Evolutionary conservation across 2,329 filamentous ascomycete species (phyloP).

Genomic region (Penicillium brasilianum): DNA sequence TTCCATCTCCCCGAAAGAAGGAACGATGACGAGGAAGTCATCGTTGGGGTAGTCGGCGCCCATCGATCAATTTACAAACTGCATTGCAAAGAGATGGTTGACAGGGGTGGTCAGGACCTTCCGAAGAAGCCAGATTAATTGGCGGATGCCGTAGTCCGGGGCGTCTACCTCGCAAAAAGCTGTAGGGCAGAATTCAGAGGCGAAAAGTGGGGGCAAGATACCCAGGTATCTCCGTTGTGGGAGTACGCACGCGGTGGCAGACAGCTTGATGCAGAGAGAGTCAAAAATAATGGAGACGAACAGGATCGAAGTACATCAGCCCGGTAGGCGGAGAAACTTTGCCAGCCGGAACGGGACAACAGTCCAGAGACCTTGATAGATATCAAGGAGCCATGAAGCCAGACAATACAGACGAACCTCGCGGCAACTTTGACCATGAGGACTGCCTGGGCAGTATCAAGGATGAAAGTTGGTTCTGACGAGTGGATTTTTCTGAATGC

Average conservation of each 20-base stretch:
- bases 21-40: constrained; percentile 32
- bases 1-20: constrained; percentile 53
- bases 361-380: constrained; percentile 39
- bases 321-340: constrained; percentile 27
- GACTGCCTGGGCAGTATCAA: constrained; percentile 34
- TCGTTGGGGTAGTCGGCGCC: constrained; percentile 57
- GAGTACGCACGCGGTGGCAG: constrained; percentile 56
- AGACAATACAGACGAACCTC: constrained; percentile 57
- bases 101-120: constrained; percentile 67
- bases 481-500: constrained; percentile 54
- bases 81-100: constrained; percentile 65
- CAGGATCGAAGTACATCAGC: constrained; percentile 28
- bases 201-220: constrained; percentile 47
- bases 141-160: constrained; percentile 60
- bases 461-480: constrained; percentile 57
- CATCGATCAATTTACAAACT: constrained; percentile 59
- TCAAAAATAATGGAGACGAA: constrained; percentile 21
- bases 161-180: constrained; percentile 42
- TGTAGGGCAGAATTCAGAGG: constrained; percentile 34
- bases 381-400: constrained; percentile 44
- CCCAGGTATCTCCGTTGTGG: constrained; percentile 49
- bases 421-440: constrained; percentile 52
- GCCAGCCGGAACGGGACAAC: constrained; percentile 46
- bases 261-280: constrained; percentile 22
- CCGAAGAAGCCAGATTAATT: constrained; percentile 53